These are phyloP conservation scores for Drechslera avenae DNA, from an alignment of 2,329 filamentous ascomycete species.

Conservation along the genomic window DNA sequence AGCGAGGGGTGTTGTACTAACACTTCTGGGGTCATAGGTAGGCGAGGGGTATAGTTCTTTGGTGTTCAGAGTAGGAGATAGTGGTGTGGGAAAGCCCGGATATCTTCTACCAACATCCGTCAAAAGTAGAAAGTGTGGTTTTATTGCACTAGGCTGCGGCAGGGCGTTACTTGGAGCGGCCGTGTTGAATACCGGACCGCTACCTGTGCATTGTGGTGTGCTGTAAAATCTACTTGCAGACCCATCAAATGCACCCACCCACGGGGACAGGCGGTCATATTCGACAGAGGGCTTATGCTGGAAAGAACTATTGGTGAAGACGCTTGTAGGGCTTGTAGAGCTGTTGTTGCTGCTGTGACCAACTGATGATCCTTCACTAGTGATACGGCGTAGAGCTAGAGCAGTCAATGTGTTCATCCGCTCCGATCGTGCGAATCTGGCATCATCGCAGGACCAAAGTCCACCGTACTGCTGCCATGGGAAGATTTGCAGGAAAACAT, in stretches of 20 bases:
- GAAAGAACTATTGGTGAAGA: conserved; percentile 20
- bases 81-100: conserved; percentile 41
- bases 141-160: conserved; percentile 4
- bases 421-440: conserved; percentile 44
- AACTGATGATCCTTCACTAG: conserved; percentile 31
- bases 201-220: not conserved
- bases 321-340: conserved; percentile 20
- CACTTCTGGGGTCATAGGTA: conserved; percentile 22
- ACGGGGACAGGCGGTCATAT: conserved; percentile 11
- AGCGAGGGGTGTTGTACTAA: conserved; percentile 12
- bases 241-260: conserved; percentile 21
- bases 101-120: conserved; percentile 38
- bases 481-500: conserved; percentile 45
- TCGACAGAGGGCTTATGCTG: conserved; percentile 10
- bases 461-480: conserved; percentile 48
- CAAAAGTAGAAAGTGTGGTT: conserved; percentile 26
- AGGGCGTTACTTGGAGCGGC: conserved; percentile 15
- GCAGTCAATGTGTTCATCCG: conserved; percentile 29
- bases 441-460: conserved; percentile 46
- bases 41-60: conserved; percentile 39
- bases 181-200: conserved; percentile 28
- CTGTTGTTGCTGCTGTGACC: conserved; percentile 18
- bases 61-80: conserved; percentile 38
- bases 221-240: conserved; percentile 9
- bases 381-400: conserved; percentile 38